Percentiles rank a stretch among this genome's conserved stretches.
These are phyloP conservation scores for Gynandropsis gynandra DNA, from an alignment of 345 rosid species.

Conservation along the genomic window DNA sequence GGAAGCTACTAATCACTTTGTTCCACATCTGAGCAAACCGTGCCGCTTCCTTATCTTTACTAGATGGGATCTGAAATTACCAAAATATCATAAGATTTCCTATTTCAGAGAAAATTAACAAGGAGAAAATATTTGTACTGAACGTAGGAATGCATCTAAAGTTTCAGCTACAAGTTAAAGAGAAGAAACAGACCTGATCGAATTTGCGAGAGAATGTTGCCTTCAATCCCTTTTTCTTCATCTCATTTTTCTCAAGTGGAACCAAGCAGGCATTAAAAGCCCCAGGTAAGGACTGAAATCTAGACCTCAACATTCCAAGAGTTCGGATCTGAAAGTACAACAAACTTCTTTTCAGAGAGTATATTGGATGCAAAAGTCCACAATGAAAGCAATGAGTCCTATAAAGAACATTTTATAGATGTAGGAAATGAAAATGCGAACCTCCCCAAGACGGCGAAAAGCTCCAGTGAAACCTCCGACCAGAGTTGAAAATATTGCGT, in stretches of 20 bases:
- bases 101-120: slow-evolving; percentile 1
- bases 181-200: slow-evolving; percentile 38
- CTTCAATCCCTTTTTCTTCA: slow-evolving; percentile 36
- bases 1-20: slow-evolving; percentile 47
- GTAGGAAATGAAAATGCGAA: slow-evolving; percentile 14
- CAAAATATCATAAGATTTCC: slow-evolving; percentile 17
- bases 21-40: slow-evolving; percentile 65
- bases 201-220: slow-evolving; percentile 37
- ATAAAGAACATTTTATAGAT: no score
- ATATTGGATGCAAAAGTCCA: not conserved
- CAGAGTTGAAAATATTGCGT: slow-evolving; percentile 48
- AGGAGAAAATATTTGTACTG: not conserved
- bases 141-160: no score
- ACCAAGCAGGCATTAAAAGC: slow-evolving; percentile 44
- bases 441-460: slow-evolving; percentile 59
- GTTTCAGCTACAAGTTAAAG: no score
- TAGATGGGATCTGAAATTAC: slow-evolving; percentile 32
- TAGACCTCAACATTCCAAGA: slow-evolving; percentile 47
- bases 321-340: slow-evolving; percentile 43
- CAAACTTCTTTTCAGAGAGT: slow-evolving; percentile 10
- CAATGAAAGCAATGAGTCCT: slow-evolving; percentile 11
- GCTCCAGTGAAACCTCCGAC: slow-evolving; percentile 55
- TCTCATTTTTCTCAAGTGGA: slow-evolving; percentile 36
- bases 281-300: slow-evolving; percentile 47
- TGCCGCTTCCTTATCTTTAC: slow-evolving; percentile 40